Conservation (phyloP, 306 rosid genomes). For the Betula pendula region DNA sequence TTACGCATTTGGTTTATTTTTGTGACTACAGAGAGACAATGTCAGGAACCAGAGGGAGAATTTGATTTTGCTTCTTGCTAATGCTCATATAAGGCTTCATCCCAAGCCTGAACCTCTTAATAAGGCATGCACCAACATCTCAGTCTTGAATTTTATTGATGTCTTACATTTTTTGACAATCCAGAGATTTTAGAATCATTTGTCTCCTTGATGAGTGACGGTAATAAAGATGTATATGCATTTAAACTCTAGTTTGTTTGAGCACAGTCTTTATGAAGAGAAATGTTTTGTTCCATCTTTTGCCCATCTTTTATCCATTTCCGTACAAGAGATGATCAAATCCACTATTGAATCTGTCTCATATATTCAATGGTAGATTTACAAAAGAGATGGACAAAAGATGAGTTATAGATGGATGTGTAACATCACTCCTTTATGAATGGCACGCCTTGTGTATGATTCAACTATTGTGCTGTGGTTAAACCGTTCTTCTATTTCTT, state of each 20-base stretch:
- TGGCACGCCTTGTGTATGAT: conserved; percentile 5
- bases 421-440: too few species aligned
- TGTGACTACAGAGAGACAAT: conserved; percentile 70
- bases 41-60: conserved; percentile 98
- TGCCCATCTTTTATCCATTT: too few species aligned
- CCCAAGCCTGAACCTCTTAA: conserved; percentile 97
- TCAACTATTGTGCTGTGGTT: conserved; percentile 20
- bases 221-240: background rate
- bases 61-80: conserved; percentile 85
- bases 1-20: conserved; percentile 34
- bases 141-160: background rate
- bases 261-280: background rate
- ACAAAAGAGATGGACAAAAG: too few species aligned
- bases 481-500: conserved; percentile 18
- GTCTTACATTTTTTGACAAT: background rate
- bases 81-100: conserved; percentile 75
- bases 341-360: too few species aligned
- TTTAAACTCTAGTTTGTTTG: background rate
- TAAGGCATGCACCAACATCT: conserved; percentile 53
- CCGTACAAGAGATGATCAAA: too few species aligned
- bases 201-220: background rate
- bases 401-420: too few species aligned
- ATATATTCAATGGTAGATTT: too few species aligned
- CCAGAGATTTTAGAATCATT: background rate
- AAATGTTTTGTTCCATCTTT: too few species aligned